Conservation (phyloP, 1,139 yeast genomes). For the Lodderomyces margitis region DNA sequence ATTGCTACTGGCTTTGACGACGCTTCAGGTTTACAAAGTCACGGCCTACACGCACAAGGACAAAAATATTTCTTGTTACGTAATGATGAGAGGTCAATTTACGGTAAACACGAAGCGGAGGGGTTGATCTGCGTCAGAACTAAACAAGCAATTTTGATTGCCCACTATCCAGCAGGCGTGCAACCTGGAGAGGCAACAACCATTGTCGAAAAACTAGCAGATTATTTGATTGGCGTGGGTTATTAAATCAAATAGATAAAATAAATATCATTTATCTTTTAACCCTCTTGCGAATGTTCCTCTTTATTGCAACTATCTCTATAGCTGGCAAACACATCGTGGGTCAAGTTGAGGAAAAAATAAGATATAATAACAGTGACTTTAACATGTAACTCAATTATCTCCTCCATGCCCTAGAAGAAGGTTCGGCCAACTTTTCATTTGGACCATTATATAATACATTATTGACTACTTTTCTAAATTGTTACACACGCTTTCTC, state of each 20-base stretch:
- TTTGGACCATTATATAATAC: too few species aligned
- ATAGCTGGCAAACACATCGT: too few species aligned
- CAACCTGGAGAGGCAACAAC: slow-evolving; percentile 95
- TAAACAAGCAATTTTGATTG: slow-evolving; percentile 85
- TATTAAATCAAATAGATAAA: slow-evolving; percentile 41
- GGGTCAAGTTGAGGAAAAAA: too few species aligned
- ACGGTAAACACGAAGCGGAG: slow-evolving; percentile 85
- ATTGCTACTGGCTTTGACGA: slow-evolving; percentile 80
- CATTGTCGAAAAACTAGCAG: slow-evolving; percentile 93
- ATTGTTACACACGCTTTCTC: slow-evolving; percentile 22
- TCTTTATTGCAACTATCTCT: too few species aligned
- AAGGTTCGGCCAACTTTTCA: too few species aligned
- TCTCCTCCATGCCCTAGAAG: too few species aligned
- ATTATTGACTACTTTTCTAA: too few species aligned
- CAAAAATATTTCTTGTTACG: slow-evolving; percentile 84
- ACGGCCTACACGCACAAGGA: slow-evolving; percentile 82
- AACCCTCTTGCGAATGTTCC: too few species aligned
- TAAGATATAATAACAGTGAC: too few species aligned
- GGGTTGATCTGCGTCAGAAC: slow-evolving; percentile 93
- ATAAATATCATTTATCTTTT: too few species aligned
- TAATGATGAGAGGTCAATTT: slow-evolving; percentile 90
- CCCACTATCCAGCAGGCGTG: slow-evolving; percentile 90
- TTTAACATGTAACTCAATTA: too few species aligned
- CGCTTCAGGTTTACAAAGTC: slow-evolving; percentile 74
- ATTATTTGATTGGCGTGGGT: slow-evolving; percentile 83